These are phyloP conservation scores for Triglochin maritima DNA, from an alignment of 106 monocot genomes.

Conservation along the genomic window DNA sequence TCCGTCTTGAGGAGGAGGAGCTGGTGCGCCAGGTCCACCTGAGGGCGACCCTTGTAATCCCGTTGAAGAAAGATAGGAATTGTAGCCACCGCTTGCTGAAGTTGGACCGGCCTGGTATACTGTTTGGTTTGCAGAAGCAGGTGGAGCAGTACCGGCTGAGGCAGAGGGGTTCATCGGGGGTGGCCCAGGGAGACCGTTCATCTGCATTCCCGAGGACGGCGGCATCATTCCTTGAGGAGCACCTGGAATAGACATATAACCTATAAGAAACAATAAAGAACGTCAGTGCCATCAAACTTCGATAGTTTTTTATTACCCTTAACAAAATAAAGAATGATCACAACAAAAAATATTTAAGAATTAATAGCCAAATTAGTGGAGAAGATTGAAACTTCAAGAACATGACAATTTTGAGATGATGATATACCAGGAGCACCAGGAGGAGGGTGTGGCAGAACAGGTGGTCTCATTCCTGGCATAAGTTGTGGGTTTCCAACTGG, in stretches of 20 bases:
- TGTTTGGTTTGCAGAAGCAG: neutral
- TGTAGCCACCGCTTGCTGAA: no score
- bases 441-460: constrained; percentile 55
- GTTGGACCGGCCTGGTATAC: no score
- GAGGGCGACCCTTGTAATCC: no score
- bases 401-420: neutral
- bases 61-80: no score
- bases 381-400: neutral
- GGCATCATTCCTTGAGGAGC: constrained; percentile 1
- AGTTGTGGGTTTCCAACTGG: constrained; percentile 1
- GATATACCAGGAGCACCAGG: constrained; percentile 9
- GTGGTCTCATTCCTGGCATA: constrained; percentile 44
- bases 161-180: neutral
- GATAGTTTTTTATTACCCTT: neutral
- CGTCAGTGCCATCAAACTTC: no score
- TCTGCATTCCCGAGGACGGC: neutral
- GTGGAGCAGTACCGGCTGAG: neutral
- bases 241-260: neutral
- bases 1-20: no score
- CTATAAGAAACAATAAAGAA: neutral
- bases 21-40: no score
- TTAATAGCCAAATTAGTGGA: neutral
- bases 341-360: no score
- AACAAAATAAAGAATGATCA: neutral
- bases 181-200: constrained; percentile 3